Evolutionary conservation across 306 rosid species (phyloP).

Genomic region (Hylodesmum podocarpum): DNA sequence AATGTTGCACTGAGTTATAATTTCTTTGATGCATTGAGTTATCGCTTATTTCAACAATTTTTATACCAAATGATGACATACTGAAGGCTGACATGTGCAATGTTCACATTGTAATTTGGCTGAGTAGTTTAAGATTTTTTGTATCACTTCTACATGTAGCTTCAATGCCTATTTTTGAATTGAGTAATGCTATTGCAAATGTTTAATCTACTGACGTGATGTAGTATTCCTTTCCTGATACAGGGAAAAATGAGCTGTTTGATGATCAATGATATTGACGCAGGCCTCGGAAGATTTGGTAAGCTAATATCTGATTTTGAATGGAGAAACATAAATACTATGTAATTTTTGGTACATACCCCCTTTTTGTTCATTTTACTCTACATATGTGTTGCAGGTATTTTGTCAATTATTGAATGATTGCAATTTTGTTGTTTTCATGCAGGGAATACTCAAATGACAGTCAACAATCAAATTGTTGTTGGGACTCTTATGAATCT

Average conservation of each 20-base stretch:
- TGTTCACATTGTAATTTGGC: neutral
- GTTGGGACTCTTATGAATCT: slow-evolving; percentile 97
- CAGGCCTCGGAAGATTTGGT: slow-evolving; percentile 99
- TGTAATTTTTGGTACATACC: slow-evolving; percentile 14
- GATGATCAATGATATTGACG: slow-evolving; percentile 97
- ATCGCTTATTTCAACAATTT: slow-evolving; percentile 17
- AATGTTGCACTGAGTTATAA: neutral
- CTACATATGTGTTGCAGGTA: neutral
- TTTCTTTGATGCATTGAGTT: neutral
- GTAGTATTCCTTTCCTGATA: slow-evolving; percentile 30
- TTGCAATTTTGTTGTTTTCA: slow-evolving; percentile 27
- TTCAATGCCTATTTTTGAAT: neutral
- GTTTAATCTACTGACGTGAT: slow-evolving; percentile 26
- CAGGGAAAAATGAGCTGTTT: slow-evolving; percentile 98
- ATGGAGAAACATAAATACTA: slow-evolving; percentile 8
- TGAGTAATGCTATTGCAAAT: slow-evolving; percentile 5
- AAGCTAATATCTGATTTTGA: slow-evolving; percentile 34
- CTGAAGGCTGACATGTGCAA: slow-evolving; percentile 5
- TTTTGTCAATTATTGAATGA: slow-evolving; percentile 4
- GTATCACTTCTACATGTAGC: neutral
- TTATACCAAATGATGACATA: neutral
- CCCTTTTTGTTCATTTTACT: neutral
- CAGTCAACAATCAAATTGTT: slow-evolving; percentile 97
- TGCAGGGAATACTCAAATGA: slow-evolving; percentile 88
- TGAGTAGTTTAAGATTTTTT: neutral